A percentile compares a stretch with the other conserved stretches of the same genome.
Conservation (phyloP, 805 yeast genomes). For the Candida sithepensis region DNA sequence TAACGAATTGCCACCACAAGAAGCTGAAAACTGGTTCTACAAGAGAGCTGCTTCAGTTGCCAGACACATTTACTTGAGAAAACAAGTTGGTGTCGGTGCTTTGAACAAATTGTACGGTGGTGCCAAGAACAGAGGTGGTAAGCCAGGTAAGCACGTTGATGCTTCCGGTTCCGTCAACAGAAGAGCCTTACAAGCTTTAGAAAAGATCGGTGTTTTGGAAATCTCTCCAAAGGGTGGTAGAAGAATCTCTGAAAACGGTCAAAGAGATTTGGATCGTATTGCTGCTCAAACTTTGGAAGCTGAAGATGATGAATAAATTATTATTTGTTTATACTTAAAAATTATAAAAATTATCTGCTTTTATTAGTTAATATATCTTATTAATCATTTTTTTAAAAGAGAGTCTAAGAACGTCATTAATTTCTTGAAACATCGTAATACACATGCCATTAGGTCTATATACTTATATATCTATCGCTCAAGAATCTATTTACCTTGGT, state of each 20-base stretch:
- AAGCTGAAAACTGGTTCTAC: constrained; percentile 99
- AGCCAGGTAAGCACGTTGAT: constrained; percentile 97
- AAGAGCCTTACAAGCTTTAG: constrained; percentile 95
- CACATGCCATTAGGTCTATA: background rate
- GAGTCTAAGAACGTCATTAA: background rate
- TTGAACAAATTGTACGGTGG: constrained; percentile 99
- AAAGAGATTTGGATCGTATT: constrained; percentile 99
- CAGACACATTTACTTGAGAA: constrained; percentile 99
- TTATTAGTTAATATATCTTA: constrained; percentile 6
- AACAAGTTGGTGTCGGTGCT: constrained; percentile 98
- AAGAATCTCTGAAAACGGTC: constrained; percentile 98
- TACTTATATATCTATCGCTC: background rate
- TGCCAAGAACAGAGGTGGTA: constrained; percentile 97
- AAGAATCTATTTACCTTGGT: constrained; percentile 22
- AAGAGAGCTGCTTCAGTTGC: constrained; percentile 99
- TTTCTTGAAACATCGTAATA: no score
- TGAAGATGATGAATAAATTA: constrained; percentile 58
- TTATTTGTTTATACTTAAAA: constrained; percentile 5
- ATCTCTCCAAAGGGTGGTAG: constrained; percentile 98
- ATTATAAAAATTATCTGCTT: constrained; percentile 1
- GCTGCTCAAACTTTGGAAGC: constrained; percentile 97
- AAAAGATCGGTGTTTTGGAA: constrained; percentile 97
- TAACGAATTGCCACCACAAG: constrained; percentile 99
- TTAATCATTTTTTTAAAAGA: constrained; percentile 4
- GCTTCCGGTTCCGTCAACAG: constrained; percentile 99